Evolutionary conservation across 345 rosid genomes (phyloP).

Genomic region (Passiflora organensis): DNA sequence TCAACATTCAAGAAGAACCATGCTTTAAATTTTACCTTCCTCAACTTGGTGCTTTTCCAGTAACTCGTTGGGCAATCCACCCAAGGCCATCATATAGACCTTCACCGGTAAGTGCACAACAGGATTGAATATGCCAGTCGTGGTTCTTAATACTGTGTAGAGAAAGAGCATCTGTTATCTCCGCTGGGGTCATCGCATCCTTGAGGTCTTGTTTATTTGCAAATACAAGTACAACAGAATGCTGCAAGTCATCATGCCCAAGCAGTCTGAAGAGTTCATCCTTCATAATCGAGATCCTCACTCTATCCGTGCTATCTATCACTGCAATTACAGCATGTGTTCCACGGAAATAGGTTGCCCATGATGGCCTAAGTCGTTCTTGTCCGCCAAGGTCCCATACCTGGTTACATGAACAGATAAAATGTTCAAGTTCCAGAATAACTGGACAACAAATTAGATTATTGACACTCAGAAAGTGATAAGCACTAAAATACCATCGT

Average conservation of each 20-base stretch:
- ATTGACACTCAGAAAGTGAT: too few species aligned
- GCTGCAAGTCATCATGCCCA: conserved; percentile 75
- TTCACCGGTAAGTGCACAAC: conserved; percentile 83
- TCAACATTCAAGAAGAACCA: neutral
- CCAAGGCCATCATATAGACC: conserved; percentile 82
- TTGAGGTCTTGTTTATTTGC: conserved; percentile 92
- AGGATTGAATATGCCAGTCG: conserved; percentile 97
- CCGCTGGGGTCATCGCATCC: conserved; percentile 92
- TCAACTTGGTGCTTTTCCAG: conserved; percentile 65
- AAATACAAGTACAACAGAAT: conserved; percentile 66
- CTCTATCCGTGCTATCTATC: conserved; percentile 92
- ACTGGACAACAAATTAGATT: too few species aligned
- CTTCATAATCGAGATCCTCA: conserved; percentile 79
- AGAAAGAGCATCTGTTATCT: conserved; percentile 75
- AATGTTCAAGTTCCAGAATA: neutral
- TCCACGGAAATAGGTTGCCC: conserved; percentile 95
- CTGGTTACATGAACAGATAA: conserved; percentile 24
- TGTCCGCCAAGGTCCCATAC: conserved; percentile 99
- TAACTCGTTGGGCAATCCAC: conserved; percentile 82
- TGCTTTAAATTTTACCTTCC: neutral
- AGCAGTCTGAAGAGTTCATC: conserved; percentile 77
- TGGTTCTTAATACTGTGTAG: conserved; percentile 92
- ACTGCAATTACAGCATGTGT: conserved; percentile 84
- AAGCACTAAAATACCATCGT: too few species aligned
- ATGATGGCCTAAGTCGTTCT: conserved; percentile 84